These are phyloP conservation scores for Grosmannia serpens DNA, from an alignment of 2,329 filamentous ascomycete genomes.

Conservation along the genomic window DNA sequence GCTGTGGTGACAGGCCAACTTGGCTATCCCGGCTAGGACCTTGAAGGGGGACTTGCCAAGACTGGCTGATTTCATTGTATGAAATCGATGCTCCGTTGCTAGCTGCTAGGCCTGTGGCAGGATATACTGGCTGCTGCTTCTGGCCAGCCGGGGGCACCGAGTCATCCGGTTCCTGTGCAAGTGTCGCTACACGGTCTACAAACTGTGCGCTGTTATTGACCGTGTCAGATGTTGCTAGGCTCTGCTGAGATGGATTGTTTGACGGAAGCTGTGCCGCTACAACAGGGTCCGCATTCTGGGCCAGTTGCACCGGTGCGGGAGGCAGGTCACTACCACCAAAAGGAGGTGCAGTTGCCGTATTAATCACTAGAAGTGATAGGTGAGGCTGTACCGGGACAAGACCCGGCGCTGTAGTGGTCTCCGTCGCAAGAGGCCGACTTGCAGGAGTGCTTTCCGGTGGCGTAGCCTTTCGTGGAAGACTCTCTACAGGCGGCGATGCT, in stretches of 20 bases:
- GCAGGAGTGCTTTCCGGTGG: not conserved
- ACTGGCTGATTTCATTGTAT: not conserved
- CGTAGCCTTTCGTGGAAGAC: not conserved
- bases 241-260: not conserved
- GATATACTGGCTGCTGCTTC: not conserved
- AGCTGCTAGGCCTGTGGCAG: not conserved
- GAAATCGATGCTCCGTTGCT: not conserved
- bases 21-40: not conserved
- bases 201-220: not conserved
- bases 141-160: not conserved
- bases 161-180: not conserved
- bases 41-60: not conserved
- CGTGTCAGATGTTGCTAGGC: not conserved
- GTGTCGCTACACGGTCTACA: not conserved
- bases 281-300: not conserved
- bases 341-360: not conserved
- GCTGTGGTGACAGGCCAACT: not conserved
- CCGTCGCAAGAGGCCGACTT: not conserved
- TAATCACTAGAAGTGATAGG: not conserved
- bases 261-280: not conserved
- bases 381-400: not conserved
- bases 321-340: not conserved
- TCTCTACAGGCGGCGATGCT: not conserved
- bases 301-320: not conserved
- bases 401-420: not conserved